A percentile compares a stretch with the other conserved stretches of the same genome.
phyloP scores from a whole-genome alignment of 306 rosid species.

The Biancaea sappan region DNA sequence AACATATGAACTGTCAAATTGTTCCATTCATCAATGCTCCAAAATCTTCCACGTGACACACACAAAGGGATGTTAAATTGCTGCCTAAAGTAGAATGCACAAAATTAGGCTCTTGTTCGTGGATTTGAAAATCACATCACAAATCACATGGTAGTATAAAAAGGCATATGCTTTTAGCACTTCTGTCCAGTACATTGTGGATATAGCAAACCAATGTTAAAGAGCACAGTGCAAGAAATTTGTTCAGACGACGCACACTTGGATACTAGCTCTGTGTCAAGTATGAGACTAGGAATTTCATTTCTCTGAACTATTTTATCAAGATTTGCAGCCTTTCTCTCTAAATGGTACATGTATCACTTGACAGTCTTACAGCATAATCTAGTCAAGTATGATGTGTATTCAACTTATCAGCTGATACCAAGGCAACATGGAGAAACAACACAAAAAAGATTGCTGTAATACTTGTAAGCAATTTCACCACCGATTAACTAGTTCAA shows the following conservation, averaged over 20 bases:
- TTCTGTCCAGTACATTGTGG: neutral
- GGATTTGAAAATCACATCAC: conserved; percentile 23
- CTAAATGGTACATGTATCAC: neutral
- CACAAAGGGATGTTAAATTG: too few relatives aligned
- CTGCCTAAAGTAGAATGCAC: too few relatives aligned
- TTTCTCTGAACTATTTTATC: neutral
- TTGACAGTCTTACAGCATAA: neutral
- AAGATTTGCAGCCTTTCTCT: neutral
- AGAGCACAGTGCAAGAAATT: neutral
- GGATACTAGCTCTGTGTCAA: too few relatives aligned
- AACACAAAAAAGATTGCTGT: too few relatives aligned
- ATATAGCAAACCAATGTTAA: conserved; percentile 6
- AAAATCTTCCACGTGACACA: too few relatives aligned
- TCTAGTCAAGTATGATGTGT: neutral
- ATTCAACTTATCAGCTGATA: neutral
- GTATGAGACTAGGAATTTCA: neutral
- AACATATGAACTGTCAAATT: too few relatives aligned
- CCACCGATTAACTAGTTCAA: neutral
- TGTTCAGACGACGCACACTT: neutral
- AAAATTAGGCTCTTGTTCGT: too few relatives aligned
- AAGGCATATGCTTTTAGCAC: neutral
- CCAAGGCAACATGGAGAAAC: neutral
- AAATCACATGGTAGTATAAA: conserved; percentile 2
- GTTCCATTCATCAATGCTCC: too few relatives aligned
- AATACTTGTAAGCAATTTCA: neutral